Evolutionary conservation across 352 stramenopile species (phyloP), one percentile per base, ranked within the genome.

Genomic region (Phytophthora hybrid): DNA sequence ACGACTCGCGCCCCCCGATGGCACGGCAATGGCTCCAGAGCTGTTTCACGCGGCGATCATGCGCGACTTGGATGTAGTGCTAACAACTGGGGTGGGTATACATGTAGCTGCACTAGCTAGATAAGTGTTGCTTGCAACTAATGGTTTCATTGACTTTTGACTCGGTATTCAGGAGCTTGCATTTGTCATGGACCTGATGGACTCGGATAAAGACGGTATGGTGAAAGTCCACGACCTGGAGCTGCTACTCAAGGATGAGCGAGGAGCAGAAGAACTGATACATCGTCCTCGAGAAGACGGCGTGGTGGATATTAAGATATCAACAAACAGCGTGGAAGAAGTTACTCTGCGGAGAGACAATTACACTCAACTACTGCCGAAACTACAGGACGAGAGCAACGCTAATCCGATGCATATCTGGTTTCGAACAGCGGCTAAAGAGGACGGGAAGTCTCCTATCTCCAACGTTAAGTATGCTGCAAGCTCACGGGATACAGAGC

Each of bases 201-300:
- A 95, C 69, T 78, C 76, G 5, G 87, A 95, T 60, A 77, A 81
- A 41, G 87, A 95, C 46, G 82, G 85, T 0, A 26, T 79, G 26
- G 85, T 93, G 4, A 94, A 92, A 59, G 66, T 92, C 11, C 79
- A 80, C 31, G 88, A 95, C 41, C 89, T 95, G 29, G 88, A 95
- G 61, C 56, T 72, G 18, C 86, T 94, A 56, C 73, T 93, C 18
- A 93, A 95, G 56, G 85, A 94, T 46, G 85, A 93, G 59, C 73
- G 71, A 41, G 74, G 71, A 0, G 76, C 84, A 3, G 68, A 84
- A 19, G 76, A 88, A 37, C 75, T 95, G 8, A 59, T 89, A 1
- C 83, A 94, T 26, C 67, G 87, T 29, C 59, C 73, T 46, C 63
- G 71, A 51, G 87, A 93, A 41, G 78, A 82, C 23, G 76, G 77